Base-by-base conservation (phyloP, 2,329 filamentous ascomycete genomes). In the Stylonectria norvegica region DNA sequence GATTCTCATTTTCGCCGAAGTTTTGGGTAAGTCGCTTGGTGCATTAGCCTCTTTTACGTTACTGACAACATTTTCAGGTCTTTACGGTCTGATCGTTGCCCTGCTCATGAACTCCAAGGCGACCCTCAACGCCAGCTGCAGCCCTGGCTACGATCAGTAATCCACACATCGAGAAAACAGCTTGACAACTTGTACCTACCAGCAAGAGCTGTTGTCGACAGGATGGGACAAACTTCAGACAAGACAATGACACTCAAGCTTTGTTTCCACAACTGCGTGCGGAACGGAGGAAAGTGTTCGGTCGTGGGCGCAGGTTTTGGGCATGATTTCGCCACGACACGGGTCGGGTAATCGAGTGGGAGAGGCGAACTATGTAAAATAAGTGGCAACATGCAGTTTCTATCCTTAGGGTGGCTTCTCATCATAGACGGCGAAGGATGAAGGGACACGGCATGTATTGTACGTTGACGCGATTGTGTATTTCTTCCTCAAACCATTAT, bases 1-100 rank as follows among this genome's bases (percentile, higher is more conserved):
- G 67, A 96, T 96, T 76, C 88, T 96, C 73, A 96, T 96, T 91
- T 96, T 95, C 79, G 90, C 90, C 57, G 90, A 96, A 91, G 90
- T 96, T 57, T 73, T 96, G 84, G 90, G 89, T 93, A 76, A 49
- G 84, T 75, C 12, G 5, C 10, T 5, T 23, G 3, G 14, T 18
- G 4, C 28, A 17, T 32, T 20, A 5, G 2, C 16, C 15, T 9
- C 18, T 17, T 32, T 5, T 32, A 8, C 19, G 9, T 38, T 20
- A 39, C 63, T 66, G 47, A 64, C 23, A 35, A 14, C 16, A 9
- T 31, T 2, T 18, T 9, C 48, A 93, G 88, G 91, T 93, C 88
- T 98, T 44, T 98, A 98, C 75, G 93, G 93, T 68, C 80, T 98
- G 62, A 98, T 98, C 68, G 93, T 98, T 56, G 93, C 93, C 52